These are phyloP conservation scores for Plasmodium coatneyi DNA, from an alignment of 169 alveolate genomes.

Conservation along the genomic window DNA sequence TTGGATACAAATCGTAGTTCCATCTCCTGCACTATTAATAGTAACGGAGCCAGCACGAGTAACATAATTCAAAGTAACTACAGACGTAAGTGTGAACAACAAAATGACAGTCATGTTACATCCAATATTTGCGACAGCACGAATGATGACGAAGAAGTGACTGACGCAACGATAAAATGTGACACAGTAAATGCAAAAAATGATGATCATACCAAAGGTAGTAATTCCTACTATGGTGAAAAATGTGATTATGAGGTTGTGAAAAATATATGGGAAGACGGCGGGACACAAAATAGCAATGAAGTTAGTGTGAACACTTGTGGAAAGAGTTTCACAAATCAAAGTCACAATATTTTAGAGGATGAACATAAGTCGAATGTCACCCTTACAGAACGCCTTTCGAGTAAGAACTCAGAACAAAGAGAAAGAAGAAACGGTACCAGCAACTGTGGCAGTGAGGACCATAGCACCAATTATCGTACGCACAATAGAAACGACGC, in stretches of 20 bases:
- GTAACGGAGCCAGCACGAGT: not conserved
- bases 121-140: not conserved
- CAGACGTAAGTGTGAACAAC: not conserved
- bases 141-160: not conserved
- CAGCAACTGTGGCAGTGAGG: not conserved
- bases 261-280: not conserved
- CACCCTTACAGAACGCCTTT: not conserved
- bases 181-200: not conserved
- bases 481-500: not conserved
- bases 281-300: not conserved
- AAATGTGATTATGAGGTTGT: not conserved
- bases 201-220: slow-evolving; percentile 1
- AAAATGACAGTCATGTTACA: not conserved
- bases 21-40: not conserved
- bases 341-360: not conserved
- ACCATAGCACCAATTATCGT: not conserved
- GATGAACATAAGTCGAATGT: not conserved
- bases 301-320: not conserved
- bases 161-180: not conserved
- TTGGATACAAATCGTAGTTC: not conserved
- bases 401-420: not conserved
- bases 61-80: not conserved
- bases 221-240: not conserved
- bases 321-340: not conserved
- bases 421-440: not conserved